Evolutionary conservation across 2,329 filamentous ascomycete genomes (phyloP), one percentile per base, ranked within the genome.

Genomic region (Anthostomella pinea): DNA sequence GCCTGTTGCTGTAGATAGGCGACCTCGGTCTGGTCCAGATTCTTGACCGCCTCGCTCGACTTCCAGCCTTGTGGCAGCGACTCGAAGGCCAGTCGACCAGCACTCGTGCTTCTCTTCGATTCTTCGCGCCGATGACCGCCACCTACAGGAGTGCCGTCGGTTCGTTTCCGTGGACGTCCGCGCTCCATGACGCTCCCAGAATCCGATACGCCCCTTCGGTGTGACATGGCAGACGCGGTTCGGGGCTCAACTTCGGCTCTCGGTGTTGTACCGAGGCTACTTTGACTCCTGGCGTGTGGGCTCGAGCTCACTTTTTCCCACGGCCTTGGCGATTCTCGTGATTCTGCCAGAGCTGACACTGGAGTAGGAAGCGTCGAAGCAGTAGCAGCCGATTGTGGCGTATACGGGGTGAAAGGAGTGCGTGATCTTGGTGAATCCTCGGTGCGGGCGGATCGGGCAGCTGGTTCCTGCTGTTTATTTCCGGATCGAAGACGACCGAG

Each of bases 111-210:
- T 34, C 64, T 62, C 56, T 69, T 73, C 2, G 68, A 68, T 2
- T 57, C 63, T 8, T 56, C 56, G 28, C 64, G 59, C 46, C 68
- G 67, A 7, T 62, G 51, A 13, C 59, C 53, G 2, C 53, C 53
- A 6, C 58, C 59, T 19, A 63, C 64, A 35, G 52, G 50, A n/a
- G 58, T 60, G 11, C 58, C 56, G 16, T 77, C 73, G 9, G 54
- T 54, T 35, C 75, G 66, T 58, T 77, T 81, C 39, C 72, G 70
- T 1, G 78, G 74, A n/a, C 79, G 69, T 5, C 78, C 79, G 27
- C 79, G 67, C 40, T 83, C 77, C 70, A 79, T 77, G 29, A 79
- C 75, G 41, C 72, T 72, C 9, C 68, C 73, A 0, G 73, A 69
- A 37, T 82, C 79, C 1, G 79, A 82, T 32, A 70, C 69, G 14